Conservation (phyloP, 768 basidiomycete species). For the Kwoniella sp. region DNA sequence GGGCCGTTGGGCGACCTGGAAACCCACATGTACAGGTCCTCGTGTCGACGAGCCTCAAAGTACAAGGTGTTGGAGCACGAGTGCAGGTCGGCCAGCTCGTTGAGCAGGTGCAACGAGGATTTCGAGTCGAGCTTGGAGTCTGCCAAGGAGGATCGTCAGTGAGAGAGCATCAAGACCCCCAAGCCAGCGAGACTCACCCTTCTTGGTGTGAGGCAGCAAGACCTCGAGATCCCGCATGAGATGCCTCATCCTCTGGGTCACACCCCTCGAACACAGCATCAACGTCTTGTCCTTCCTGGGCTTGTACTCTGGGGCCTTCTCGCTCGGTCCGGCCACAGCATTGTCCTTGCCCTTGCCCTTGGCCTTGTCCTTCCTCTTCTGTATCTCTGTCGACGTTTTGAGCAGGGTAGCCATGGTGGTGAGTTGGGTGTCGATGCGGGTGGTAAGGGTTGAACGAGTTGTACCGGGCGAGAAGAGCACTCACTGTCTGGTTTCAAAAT, state of each 20-base stretch:
- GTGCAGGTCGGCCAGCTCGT: conserved; percentile 92
- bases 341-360: conserved; percentile 15
- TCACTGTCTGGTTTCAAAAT: too few relatives aligned
- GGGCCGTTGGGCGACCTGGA: conserved; percentile 97
- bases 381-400: conserved; percentile 23
- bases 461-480: too few relatives aligned
- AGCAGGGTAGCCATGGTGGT: conserved; percentile 34
- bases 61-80: conserved; percentile 97
- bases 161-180: neutral
- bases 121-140: conserved; percentile 98
- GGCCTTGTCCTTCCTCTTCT: conserved; percentile 27
- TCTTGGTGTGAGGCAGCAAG: conserved; percentile 89
- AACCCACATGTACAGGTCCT: conserved; percentile 95
- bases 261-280: conserved; percentile 83
- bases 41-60: conserved; percentile 92
- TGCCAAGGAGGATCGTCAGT: conserved; percentile 49
- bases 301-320: conserved; percentile 47
- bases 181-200: conserved; percentile 59
- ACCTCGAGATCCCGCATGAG: conserved; percentile 90
- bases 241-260: conserved; percentile 95
- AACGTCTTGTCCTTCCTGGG: conserved; percentile 95
- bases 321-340: conserved; percentile 10
- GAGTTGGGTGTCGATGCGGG: neutral
- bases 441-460: too few relatives aligned
- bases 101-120: conserved; percentile 82